Conservation (phyloP, 371 early-diverging fungal genomes). For the Basidiobolus meristosporus region DNA sequence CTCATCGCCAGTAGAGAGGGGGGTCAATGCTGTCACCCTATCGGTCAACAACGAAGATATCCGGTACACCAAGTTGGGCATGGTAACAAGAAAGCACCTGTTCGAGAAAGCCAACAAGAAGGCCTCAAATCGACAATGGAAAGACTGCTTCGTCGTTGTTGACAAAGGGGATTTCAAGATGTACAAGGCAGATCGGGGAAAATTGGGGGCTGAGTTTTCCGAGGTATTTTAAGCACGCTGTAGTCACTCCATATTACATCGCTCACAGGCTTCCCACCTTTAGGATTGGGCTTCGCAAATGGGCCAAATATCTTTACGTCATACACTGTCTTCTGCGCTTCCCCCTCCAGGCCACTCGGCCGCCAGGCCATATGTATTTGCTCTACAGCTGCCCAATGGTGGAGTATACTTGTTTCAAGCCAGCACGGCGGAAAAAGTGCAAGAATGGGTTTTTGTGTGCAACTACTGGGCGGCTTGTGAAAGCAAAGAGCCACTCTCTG, state of each 20-base stretch:
- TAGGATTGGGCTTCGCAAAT: too few species aligned
- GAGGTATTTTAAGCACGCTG: constrained; percentile 10
- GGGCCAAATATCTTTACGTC: constrained; percentile 44
- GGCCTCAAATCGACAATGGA: constrained; percentile 75
- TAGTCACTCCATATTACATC: too few species aligned
- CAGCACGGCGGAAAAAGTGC: constrained; percentile 30
- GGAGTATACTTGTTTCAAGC: constrained; percentile 69
- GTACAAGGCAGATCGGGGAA: constrained; percentile 40
- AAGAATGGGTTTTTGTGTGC: constrained; percentile 64
- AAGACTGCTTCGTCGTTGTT: constrained; percentile 47
- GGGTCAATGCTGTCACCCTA: neutral
- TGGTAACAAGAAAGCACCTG: constrained; percentile 71
- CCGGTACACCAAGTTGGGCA: constrained; percentile 15
- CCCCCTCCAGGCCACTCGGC: constrained; percentile 69
- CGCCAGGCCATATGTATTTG: constrained; percentile 59
- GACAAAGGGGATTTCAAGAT: constrained; percentile 56
- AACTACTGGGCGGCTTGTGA: constrained; percentile 85
- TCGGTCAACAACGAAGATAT: too few species aligned
- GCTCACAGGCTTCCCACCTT: too few species aligned
- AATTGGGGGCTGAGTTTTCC: constrained; percentile 9
- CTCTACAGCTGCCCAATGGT: constrained; percentile 56
- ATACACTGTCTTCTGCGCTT: constrained; percentile 52
- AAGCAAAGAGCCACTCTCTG: constrained; percentile 67
- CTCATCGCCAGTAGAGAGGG: neutral
- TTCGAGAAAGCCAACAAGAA: constrained; percentile 53